Evolutionary conservation across 2,329 filamentous ascomycete genomes (phyloP).

Genomic region (Penicillium psychrosexuale): DNA sequence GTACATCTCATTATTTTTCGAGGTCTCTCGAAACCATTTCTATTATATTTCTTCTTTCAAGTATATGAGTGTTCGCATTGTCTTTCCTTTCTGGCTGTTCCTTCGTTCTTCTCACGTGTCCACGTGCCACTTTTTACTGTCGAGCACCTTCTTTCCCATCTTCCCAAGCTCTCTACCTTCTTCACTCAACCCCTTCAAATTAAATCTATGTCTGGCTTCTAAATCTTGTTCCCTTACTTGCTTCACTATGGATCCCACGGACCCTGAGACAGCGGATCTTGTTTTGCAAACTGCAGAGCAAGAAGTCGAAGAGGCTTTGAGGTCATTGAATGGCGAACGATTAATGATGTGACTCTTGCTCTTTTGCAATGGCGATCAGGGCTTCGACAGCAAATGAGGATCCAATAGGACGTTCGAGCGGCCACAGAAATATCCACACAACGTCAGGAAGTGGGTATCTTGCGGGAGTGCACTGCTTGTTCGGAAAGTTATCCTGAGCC

Average conservation of each 20-base stretch:
- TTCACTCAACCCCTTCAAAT: neutral
- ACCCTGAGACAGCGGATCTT: neutral
- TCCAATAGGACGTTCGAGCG: neutral
- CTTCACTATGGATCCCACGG: neutral
- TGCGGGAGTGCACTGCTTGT: constrained; percentile 11
- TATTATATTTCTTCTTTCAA: neutral
- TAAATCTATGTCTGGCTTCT: neutral
- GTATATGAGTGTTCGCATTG: no score
- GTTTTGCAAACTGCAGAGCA: neutral
- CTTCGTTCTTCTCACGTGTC: neutral
- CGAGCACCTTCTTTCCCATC: no score
- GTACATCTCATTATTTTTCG: neutral
- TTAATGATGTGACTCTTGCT: neutral
- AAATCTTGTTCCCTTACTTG: no score
- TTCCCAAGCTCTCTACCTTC: no score
- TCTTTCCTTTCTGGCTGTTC: neutral
- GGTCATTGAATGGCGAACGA: neutral
- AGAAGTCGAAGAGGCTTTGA: neutral
- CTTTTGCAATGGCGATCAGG: neutral
- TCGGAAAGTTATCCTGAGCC: neutral
- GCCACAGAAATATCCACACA: neutral
- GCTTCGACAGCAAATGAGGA: neutral
- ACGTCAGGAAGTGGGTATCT: neutral
- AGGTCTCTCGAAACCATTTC: neutral
- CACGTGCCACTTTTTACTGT: neutral